phyloP scores from a whole-genome alignment of 805 yeast species.

The Metschnikowia dekortorum region DNA sequence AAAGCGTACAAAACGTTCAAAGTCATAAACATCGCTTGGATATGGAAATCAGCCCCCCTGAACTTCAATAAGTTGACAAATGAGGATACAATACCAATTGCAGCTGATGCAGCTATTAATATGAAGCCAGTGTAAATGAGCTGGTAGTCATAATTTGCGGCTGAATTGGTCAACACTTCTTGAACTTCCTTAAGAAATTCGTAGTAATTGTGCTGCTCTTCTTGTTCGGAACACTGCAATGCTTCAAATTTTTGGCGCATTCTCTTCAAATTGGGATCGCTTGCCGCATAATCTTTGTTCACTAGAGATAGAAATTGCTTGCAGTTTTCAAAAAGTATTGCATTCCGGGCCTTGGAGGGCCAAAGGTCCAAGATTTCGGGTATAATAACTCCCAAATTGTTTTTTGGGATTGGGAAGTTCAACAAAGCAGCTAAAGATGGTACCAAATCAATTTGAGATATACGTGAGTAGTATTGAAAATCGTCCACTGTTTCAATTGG shows the following conservation, averaged over 20 bases:
- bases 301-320: conserved; percentile 49
- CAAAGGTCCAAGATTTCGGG: conserved; percentile 53
- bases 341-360: conserved; percentile 29
- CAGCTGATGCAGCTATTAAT: conserved; percentile 4
- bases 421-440: conserved; percentile 62
- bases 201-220: conserved; percentile 20
- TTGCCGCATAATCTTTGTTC: conserved; percentile 34
- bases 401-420: conserved; percentile 65
- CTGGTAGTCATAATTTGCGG: conserved; percentile 67
- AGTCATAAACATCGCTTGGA: conserved; percentile 11
- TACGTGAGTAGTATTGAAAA: conserved; percentile 48
- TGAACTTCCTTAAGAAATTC: conserved; percentile 46
- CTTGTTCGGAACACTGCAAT: conserved; percentile 3
- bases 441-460: conserved; percentile 70
- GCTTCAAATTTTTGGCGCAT: conserved; percentile 13
- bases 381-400: conserved; percentile 70
- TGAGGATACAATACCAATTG: neutral
- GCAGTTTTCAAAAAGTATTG: conserved; percentile 50
- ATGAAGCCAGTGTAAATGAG: conserved; percentile 34
- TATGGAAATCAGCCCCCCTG: neutral
- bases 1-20: conserved; percentile 48
- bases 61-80: neutral
- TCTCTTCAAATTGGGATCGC: conserved; percentile 7
- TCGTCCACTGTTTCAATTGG: conserved; percentile 39
- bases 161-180: conserved; percentile 46